Evolutionary conservation across 75 land plant species (phyloP).

Genomic region (Pinus albicaulis): DNA sequence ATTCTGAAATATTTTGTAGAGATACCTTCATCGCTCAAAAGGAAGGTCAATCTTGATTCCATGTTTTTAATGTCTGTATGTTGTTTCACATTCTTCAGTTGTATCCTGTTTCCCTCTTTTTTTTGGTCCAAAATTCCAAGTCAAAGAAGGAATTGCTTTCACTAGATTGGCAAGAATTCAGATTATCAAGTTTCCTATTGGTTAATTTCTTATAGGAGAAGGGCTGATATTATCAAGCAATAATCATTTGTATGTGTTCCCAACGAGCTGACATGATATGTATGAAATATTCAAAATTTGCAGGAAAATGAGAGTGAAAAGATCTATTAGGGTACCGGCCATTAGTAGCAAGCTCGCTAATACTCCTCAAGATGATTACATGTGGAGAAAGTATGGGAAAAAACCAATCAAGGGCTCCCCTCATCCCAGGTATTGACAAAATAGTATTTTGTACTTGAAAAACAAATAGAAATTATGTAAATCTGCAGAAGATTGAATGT

Average conservation of each 20-base stretch:
- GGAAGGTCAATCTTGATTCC: conserved; percentile 44
- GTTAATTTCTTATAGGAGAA: no score
- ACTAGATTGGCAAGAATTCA: background rate
- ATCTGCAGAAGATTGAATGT: background rate
- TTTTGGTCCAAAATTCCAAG: background rate
- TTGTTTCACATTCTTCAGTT: background rate
- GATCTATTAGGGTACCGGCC: conserved; percentile 69
- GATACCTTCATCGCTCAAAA: conserved; percentile 89
- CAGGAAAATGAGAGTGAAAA: conserved; percentile 62
- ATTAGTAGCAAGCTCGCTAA: conserved; percentile 76
- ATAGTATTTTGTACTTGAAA: background rate
- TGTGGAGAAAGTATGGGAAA: conserved; percentile 91
- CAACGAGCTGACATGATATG: background rate
- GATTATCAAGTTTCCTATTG: background rate
- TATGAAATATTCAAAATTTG: background rate
- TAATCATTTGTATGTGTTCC: background rate
- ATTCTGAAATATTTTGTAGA: no score
- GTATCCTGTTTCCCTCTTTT: background rate
- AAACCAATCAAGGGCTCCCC: conserved; percentile 96
- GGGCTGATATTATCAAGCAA: background rate
- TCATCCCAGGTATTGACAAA: conserved; percentile 63
- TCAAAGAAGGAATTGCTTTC: background rate
- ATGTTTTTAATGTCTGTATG: background rate
- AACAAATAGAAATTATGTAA: background rate
- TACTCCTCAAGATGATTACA: conserved; percentile 83